Evolutionary conservation across 495 filamentous ascomycete species (phyloP).

Genomic region (Aspergillus egyptiacus): DNA sequence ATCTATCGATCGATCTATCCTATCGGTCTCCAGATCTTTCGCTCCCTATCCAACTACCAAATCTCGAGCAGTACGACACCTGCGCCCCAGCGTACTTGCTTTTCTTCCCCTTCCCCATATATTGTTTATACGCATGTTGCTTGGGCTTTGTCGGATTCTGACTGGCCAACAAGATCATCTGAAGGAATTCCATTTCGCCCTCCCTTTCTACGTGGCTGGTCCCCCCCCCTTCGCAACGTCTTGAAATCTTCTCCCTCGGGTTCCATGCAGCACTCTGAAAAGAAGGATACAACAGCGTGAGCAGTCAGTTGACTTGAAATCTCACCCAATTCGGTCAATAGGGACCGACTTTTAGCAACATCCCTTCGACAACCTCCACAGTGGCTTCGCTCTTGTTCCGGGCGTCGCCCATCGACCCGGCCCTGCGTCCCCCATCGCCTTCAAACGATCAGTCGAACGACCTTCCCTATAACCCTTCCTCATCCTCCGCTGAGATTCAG

Average conservation of each 20-base stretch:
- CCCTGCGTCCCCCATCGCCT: conserved; percentile 41
- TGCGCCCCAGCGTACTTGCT: not conserved
- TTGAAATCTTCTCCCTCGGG: conserved; percentile 4
- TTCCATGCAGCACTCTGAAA: conserved; percentile 3
- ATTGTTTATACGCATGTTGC: not conserved
- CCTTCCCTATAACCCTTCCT: conserved; percentile 26
- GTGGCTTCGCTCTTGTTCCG: conserved; percentile 48
- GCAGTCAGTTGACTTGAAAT: conserved; percentile 7
- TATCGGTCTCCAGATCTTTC: conserved; percentile 13
- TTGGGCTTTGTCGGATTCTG: conserved; percentile 7
- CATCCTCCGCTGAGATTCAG: conserved; percentile 20
- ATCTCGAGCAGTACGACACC: not conserved
- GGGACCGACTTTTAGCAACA: conserved; percentile 34
- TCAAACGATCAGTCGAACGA: conserved; percentile 37
- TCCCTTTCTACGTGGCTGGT: conserved; percentile 26
- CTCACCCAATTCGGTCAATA: conserved; percentile 30
- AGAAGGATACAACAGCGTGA: not conserved
- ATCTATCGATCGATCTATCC: conserved; percentile 3
- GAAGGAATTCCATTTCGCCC: conserved; percentile 17
- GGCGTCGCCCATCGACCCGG: conserved; percentile 54
- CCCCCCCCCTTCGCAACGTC: conserved; percentile 15
- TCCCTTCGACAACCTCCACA: conserved; percentile 36
- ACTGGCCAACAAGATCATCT: conserved; percentile 9
- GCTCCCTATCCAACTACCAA: conserved; percentile 18
- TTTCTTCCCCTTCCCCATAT: not conserved